phyloP scores from a whole-genome alignment of 306 rosid genomes.

The Lupinus albus region DNA sequence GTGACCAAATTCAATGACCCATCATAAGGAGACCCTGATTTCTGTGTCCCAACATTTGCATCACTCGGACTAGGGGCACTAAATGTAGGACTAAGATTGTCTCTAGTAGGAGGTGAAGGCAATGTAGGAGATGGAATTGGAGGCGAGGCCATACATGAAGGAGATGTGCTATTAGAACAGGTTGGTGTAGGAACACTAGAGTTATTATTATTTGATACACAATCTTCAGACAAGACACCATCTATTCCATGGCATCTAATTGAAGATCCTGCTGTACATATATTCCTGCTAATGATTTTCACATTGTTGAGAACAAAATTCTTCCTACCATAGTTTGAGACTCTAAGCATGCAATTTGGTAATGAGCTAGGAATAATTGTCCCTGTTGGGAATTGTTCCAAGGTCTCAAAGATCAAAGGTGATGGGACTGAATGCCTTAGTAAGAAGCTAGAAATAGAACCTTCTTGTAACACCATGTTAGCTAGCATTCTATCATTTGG shows the following conservation, averaged over 20 bases:
- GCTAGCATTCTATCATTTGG: conserved; percentile 63
- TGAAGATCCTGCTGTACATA: conserved; percentile 54
- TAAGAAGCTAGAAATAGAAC: conserved; percentile 45
- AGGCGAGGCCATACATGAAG: conserved; percentile 37
- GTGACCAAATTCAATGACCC: not conserved
- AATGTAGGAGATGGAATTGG: conserved; percentile 33
- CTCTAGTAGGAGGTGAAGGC: not conserved
- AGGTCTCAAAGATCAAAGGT: conserved; percentile 49
- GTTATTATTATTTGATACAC: conserved; percentile 10
- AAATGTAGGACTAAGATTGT: conserved; percentile 25
- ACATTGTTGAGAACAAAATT: conserved; percentile 55
- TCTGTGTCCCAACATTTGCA: conserved; percentile 28
- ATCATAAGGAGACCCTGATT: conserved; percentile 44
- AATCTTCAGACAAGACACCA: conserved; percentile 47
- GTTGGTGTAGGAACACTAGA: conserved; percentile 28
- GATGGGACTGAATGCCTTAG: conserved; percentile 70
- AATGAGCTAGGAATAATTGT: conserved; percentile 58
- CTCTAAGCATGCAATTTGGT: conserved; percentile 48
- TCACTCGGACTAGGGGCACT: conserved; percentile 31
- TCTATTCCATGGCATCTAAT: conserved; percentile 73
- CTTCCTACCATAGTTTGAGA: conserved; percentile 62
- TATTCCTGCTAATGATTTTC: conserved; percentile 59
- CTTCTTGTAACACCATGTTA: conserved; percentile 33
- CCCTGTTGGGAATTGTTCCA: conserved; percentile 59
- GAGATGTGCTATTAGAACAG: conserved; percentile 35